Conservation (phyloP, 257 asterid genomes). For the Penstemon eatonii region DNA sequence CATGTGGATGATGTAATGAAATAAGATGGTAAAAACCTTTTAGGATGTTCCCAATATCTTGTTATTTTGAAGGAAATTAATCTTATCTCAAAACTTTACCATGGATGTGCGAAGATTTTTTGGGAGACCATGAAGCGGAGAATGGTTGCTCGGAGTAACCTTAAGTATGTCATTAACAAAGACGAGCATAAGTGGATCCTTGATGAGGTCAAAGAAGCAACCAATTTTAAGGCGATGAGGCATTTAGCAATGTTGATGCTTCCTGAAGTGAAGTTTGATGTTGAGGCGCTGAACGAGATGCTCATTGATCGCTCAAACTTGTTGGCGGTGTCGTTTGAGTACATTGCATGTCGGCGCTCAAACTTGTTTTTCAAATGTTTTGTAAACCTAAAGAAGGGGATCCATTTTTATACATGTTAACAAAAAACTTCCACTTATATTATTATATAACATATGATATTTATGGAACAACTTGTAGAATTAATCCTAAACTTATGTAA, state of each 20-base stretch:
- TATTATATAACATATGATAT: no score
- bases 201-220: slow-evolving; percentile 69
- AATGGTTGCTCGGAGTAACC: slow-evolving; percentile 57
- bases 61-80: slow-evolving; percentile 65
- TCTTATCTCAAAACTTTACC: slow-evolving; percentile 55
- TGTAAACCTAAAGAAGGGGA: no score
- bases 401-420: no score
- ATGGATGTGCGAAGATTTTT: slow-evolving; percentile 58
- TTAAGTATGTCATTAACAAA: slow-evolving; percentile 63
- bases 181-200: slow-evolving; percentile 80
- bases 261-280: slow-evolving; percentile 86
- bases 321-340: slow-evolving; percentile 79
- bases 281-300: slow-evolving; percentile 89
- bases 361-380: slow-evolving; percentile 38
- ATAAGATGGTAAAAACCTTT: slow-evolving; percentile 33
- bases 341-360: slow-evolving; percentile 74
- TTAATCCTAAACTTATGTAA: no score
- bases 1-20: slow-evolving; percentile 36
- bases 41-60: slow-evolving; percentile 59
- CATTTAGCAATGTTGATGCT: slow-evolving; percentile 79
- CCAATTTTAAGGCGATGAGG: slow-evolving; percentile 78
- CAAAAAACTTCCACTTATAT: no score
- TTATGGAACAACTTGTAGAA: no score
- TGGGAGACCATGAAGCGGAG: slow-evolving; percentile 61
- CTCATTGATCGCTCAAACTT: slow-evolving; percentile 85